These are phyloP conservation scores for Ogataea trehaloabstinens DNA, from an alignment of 805 yeast genomes.

Conservation along the genomic window DNA sequence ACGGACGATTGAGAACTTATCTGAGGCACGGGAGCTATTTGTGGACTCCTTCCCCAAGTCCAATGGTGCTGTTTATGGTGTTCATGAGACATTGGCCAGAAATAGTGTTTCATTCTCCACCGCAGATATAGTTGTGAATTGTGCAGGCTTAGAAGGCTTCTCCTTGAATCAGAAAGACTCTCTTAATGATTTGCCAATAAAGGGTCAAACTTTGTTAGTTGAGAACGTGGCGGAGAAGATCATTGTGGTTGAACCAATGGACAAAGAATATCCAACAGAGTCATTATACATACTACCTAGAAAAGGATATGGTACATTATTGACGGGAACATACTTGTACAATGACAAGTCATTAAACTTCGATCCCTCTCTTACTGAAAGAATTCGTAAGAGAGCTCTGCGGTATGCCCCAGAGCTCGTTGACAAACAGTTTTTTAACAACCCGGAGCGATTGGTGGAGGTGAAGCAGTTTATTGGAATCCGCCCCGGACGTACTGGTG, in stretches of 20 bases:
- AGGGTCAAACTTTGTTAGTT: constrained; percentile 58
- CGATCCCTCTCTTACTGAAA: constrained; percentile 47
- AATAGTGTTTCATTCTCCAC: constrained; percentile 26
- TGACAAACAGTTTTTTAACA: constrained; percentile 23
- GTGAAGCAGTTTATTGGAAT: constrained; percentile 61
- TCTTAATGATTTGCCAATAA: constrained; percentile 43
- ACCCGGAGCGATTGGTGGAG: constrained; percentile 47
- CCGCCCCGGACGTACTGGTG: constrained; percentile 65
- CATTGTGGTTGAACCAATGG: constrained; percentile 32
- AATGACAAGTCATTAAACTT: constrained; percentile 28
- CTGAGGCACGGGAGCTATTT: constrained; percentile 23
- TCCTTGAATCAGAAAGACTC: constrained; percentile 46
- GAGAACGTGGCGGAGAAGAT: constrained; percentile 41
- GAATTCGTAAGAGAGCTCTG: constrained; percentile 41
- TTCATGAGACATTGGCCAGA: constrained; percentile 4
- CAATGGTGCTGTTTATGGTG: constrained; percentile 23
- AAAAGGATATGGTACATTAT: constrained; percentile 61
- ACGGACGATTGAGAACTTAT: constrained; percentile 39
- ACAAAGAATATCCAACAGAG: constrained; percentile 39
- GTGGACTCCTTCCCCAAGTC: constrained; percentile 5
- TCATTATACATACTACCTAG: constrained; percentile 61
- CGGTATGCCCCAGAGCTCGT: constrained; percentile 51
- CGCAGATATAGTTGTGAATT: constrained; percentile 47
- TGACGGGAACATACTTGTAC: constrained; percentile 49
- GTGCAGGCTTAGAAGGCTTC: constrained; percentile 50